A percentile compares a stretch with the other conserved stretches of the same genome.
These are phyloP conservation scores for Claviceps pazoutovae DNA, from an alignment of 2,329 filamentous ascomycete species.

Conservation along the genomic window DNA sequence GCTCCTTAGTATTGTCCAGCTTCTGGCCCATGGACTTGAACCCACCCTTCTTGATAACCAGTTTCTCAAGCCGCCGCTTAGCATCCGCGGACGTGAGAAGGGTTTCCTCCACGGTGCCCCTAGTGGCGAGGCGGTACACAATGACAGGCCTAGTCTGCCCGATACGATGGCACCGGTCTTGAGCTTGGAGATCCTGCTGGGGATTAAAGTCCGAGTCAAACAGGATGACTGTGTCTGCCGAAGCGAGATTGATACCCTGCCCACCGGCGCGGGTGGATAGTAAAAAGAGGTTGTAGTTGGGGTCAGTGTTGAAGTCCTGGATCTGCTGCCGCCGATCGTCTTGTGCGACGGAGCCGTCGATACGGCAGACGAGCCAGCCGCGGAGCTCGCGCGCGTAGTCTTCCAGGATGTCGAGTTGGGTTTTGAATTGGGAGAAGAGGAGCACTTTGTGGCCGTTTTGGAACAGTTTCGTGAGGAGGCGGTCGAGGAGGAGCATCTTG, in stretches of 20 bases:
- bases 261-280: conserved; percentile 85
- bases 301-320: conserved; percentile 54
- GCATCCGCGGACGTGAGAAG: conserved; percentile 78
- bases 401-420: conserved; percentile 78
- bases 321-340: conserved; percentile 57
- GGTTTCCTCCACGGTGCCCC: conserved; percentile 81
- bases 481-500: conserved; percentile 90
- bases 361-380: conserved; percentile 70
- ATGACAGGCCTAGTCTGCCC: conserved; percentile 86
- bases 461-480: conserved; percentile 66
- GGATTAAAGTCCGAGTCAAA: conserved; percentile 91
- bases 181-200: conserved; percentile 90
- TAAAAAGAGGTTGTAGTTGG: conserved; percentile 62
- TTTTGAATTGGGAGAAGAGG: conserved; percentile 95
- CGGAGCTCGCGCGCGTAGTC: conserved; percentile 70
- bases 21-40: conserved; percentile 58
- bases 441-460: conserved; percentile 71
- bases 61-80: conserved; percentile 81
- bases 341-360: conserved; percentile 78
- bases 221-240: conserved; percentile 82
- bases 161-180: conserved; percentile 89
- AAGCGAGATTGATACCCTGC: conserved; percentile 86
- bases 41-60: conserved; percentile 88
- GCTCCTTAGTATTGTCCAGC: conserved; percentile 34
- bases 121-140: conserved; percentile 85